These are phyloP conservation scores for Camellia oleifera DNA, from an alignment of 179 eudicot genomes.

Conservation along the genomic window DNA sequence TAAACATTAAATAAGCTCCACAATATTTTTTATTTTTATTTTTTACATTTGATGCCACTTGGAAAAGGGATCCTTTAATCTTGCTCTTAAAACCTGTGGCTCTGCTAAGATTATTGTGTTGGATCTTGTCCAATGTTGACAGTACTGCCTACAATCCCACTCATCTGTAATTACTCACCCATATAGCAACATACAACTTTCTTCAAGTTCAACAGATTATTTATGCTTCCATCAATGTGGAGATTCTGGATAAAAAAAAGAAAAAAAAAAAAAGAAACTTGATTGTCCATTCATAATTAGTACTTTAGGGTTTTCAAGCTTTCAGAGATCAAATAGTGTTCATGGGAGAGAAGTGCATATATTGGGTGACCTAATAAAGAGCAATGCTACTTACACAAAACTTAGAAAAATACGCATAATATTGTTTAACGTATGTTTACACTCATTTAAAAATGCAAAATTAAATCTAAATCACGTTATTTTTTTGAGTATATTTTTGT, in stretches of 20 bases:
- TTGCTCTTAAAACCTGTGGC: not conserved
- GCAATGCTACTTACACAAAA: too few relatives aligned
- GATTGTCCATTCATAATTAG: not conserved
- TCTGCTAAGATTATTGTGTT: conserved; percentile 10
- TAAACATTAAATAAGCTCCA: not conserved
- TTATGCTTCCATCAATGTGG: not conserved
- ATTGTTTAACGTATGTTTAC: too few relatives aligned
- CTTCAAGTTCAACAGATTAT: too few relatives aligned
- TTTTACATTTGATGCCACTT: conserved; percentile 14
- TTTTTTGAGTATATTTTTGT: too few relatives aligned
- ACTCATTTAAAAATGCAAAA: too few relatives aligned
- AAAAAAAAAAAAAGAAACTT: not conserved
- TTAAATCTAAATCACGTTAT: too few relatives aligned
- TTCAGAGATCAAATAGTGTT: not conserved
- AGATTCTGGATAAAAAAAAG: not conserved
- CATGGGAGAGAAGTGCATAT: not conserved
- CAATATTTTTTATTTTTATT: not conserved
- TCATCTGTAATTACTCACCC: too few relatives aligned
- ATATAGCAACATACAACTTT: too few relatives aligned
- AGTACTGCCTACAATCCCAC: not conserved
- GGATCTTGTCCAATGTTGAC: conserved; percentile 35
- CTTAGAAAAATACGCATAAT: too few relatives aligned
- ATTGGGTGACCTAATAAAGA: too few relatives aligned
- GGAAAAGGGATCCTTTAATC: not conserved
- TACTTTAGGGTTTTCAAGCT: conserved; percentile 6